Evolutionary conservation across 352 stramenopile species (phyloP).

Genomic region (Globisporangium carolinianum): DNA sequence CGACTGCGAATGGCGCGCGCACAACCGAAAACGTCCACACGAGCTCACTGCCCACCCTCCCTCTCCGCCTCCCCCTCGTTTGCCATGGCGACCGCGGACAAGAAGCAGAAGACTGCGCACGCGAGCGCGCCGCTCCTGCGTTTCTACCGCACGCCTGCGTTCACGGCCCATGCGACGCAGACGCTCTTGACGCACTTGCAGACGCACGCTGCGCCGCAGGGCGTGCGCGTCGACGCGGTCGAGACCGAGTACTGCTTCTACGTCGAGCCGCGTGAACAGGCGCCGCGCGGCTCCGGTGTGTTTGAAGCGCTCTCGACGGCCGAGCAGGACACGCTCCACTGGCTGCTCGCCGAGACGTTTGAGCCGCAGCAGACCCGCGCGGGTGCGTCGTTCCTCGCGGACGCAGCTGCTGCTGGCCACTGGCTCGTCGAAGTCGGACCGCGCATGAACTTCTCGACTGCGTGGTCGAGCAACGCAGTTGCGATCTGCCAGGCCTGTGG

Average conservation of each 20-base stretch:
- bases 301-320: constrained; percentile 26
- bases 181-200: constrained; percentile 40
- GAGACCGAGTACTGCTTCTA: constrained; percentile 97
- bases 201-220: constrained; percentile 17
- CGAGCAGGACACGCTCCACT: constrained; percentile 85
- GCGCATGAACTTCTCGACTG: constrained; percentile 97
- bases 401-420: constrained; percentile 13
- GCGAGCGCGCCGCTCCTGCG: constrained; percentile 38
- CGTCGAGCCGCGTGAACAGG: constrained; percentile 68
- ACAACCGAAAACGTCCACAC: constrained; percentile 10
- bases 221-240: constrained; percentile 46
- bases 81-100: constrained; percentile 26
- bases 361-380: constrained; percentile 81
- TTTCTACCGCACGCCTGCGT: constrained; percentile 72
- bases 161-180: constrained; percentile 57
- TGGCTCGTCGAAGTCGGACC: constrained; percentile 96
- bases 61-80: neutral
- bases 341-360: constrained; percentile 97
- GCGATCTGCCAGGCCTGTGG: constrained; percentile 95
- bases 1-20: neutral
- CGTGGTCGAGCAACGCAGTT: constrained; percentile 97
- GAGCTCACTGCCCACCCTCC: constrained; percentile 4
- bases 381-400: constrained; percentile 47
- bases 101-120: constrained; percentile 63
- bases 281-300: constrained; percentile 13